phyloP scores from a whole-genome alignment of 2,329 filamentous ascomycete species.

The Neospermospora avenae region DNA sequence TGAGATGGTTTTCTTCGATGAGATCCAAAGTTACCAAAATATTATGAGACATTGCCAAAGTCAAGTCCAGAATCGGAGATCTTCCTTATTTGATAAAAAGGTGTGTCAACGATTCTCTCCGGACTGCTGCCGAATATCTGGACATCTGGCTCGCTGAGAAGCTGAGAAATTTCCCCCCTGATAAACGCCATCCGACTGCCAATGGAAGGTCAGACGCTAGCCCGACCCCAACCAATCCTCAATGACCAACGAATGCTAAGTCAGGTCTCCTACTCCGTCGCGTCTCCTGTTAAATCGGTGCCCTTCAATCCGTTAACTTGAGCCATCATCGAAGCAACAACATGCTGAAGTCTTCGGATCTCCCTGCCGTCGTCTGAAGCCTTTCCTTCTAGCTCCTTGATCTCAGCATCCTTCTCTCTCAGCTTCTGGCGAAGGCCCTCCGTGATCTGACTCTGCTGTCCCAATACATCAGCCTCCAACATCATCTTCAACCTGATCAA shows the following conservation, averaged over 20 bases:
- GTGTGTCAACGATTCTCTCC: too few species aligned
- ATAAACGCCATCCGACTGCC: too few species aligned
- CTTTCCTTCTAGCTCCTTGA: neutral
- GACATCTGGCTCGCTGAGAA: too few species aligned
- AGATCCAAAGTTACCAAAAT: too few species aligned
- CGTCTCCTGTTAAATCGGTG: neutral
- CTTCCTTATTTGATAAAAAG: too few species aligned
- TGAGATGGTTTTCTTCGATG: too few species aligned
- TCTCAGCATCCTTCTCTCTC: neutral
- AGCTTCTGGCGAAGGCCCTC: neutral
- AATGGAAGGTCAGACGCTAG: too few species aligned
- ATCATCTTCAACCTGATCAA: neutral
- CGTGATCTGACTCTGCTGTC: neutral
- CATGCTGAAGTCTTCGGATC: neutral
- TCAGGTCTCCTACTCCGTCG: neutral
- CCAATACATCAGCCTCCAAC: conserved; percentile 1
- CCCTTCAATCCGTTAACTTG: neutral
- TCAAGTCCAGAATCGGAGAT: too few species aligned
- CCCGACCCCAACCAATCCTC: neutral
- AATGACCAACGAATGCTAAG: neutral
- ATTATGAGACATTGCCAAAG: too few species aligned
- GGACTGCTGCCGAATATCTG: too few species aligned
- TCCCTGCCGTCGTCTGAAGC: neutral
- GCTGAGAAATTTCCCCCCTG: too few species aligned
- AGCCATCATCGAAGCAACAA: neutral